phyloP scores from a whole-genome alignment of 2,329 filamentous ascomycete genomes.

The Colletotrichum eremochloae region DNA sequence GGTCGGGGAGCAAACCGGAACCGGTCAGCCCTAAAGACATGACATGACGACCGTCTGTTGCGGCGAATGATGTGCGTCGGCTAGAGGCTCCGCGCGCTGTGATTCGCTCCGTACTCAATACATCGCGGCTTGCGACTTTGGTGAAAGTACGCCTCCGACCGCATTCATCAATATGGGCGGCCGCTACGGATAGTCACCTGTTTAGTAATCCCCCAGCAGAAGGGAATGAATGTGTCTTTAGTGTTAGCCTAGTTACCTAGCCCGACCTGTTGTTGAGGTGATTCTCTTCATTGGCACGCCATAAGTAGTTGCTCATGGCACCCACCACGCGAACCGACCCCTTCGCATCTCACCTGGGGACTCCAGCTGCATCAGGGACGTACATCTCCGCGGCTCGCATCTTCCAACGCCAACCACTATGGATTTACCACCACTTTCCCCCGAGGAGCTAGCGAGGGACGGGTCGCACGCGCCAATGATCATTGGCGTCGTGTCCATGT shows the following conservation, averaged over 20 bases:
- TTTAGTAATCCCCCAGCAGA: not conserved
- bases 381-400: not conserved
- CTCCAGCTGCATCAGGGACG: not conserved
- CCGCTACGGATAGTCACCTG: not conserved
- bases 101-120: too few species aligned
- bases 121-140: not conserved
- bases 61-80: not conserved
- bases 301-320: not conserved
- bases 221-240: not conserved
- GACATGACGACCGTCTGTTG: not conserved
- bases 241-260: not conserved
- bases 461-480: slow-evolving; percentile 34
- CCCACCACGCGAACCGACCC: not conserved
- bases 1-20: not conserved
- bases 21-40: not conserved
- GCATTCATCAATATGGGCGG: not conserved
- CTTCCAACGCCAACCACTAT: not conserved
- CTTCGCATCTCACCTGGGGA: not conserved
- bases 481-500: slow-evolving; percentile 43
- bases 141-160: not conserved
- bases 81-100: not conserved
- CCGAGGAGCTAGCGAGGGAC: slow-evolving; percentile 33
- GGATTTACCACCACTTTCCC: slow-evolving; percentile 28
- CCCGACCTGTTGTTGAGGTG: not conserved
- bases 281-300: not conserved